Base-by-base conservation (phyloP, 495 filamentous ascomycete genomes). In the Corynascus novoguineensis region DNA sequence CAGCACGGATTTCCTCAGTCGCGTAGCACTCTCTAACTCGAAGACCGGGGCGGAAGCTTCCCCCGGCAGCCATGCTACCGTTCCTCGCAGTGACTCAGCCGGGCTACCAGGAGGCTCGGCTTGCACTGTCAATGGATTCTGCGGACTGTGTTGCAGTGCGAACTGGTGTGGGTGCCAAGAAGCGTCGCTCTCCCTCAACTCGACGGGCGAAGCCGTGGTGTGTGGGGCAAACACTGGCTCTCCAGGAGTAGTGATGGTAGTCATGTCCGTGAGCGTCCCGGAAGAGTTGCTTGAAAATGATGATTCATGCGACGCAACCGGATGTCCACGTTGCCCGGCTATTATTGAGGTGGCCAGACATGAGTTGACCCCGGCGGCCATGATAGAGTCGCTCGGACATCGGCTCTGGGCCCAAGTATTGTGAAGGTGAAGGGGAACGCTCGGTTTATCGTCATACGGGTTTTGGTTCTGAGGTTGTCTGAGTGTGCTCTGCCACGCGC, bases 161-260 rank as follows among this genome's bases (percentile, higher is more conserved):
- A 22, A 11, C 9, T 44, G 31, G 6, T n/a, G 28, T 14, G 1
- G 5, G 8, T 28, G 5, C 53, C 53, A 55, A 9, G 42, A 24
- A 14, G 32, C 6, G 9, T 24, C n/a, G 40, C 25, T 6, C 11
- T 5, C 28, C 0, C 21, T 21, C 19, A 17, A 47, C 31, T 55
- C 53, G 1, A 21, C 8, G 7, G 53, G 53, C 2, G 53, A 55
- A 17, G 27, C 34, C 15, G 52, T 54, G 15, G 52, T 54, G 19
- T 54, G 7, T 4, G 3, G 1, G 11, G 41, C 42, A 22, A 47
- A 55, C 1, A 38, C 7, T 6, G 53, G 41, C 3, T 22, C 31
- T 17, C 42, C 42, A 8, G 21, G 3, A 9, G 0, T 15, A 0
- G 9, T 19, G 14, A 32, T 15, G n/a, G 22, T 7, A 0, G 21